Evolutionary conservation across 495 filamentous ascomycete species (phyloP), one percentile per base, ranked within the genome.

Genomic region (Penicillium paradoxum): DNA sequence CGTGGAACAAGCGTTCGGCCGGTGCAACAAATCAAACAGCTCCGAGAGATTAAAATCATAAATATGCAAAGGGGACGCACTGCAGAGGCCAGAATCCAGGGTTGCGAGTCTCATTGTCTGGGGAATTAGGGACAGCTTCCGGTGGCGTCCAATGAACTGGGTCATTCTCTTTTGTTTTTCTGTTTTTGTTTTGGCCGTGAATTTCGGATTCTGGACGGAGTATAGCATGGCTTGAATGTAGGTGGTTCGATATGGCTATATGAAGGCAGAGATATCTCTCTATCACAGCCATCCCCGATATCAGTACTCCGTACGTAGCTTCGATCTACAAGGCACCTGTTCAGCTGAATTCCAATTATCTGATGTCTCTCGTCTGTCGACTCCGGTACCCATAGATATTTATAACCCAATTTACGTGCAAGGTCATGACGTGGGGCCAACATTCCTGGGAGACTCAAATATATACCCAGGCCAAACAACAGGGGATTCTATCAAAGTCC

Each of bases 51-150:
- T 2, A 32, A 17, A 37, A 45, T 45, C 27, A 22, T 36, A 32
- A n/a, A 47, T 47, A 47, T 47, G 41, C 27, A 30, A 24, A 40
- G 38, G 19, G 38, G 11, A 24, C 11, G 13, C 6, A 21, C 7
- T 41, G 19, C 19, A 25, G 22, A 27, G 21, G 34, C n/a, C n/a
- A 43, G 40, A 43, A 15, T 37, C n/a, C n/a, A 37, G 33, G 33
- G 14, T 37, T 18, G 9, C 40, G 15, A 43, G 40, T 18, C 40
- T 43, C 40, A 43, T 43, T 25, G 24, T 43, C 27, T 48, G 45
- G 45, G 45, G 45, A 48, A 48, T 17, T 48, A 15, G 22, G 14
- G 18, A 48, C 21, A 9, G 24, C 45, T 15, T 27, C 45, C 45
- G 45, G 40, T 43, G 40, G 32, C 32, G 45, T 48, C 33, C 45